Evolutionary conservation across 1,284 basidiomycete species (phyloP), one percentile per base, ranked within the genome.

Genomic region (Tausonia pullulans): DNA sequence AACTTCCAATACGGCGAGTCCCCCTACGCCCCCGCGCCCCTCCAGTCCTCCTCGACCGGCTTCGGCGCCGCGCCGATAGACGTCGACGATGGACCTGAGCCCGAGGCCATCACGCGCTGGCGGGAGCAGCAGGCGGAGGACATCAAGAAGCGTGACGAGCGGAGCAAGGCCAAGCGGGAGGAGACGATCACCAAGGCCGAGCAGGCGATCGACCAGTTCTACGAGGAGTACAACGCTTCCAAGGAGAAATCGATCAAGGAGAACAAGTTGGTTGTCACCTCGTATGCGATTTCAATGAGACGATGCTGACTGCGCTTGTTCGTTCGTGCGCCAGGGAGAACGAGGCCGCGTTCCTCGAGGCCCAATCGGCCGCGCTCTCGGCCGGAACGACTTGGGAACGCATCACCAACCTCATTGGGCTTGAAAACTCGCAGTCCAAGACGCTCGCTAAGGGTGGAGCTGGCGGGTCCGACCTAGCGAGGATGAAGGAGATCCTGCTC

Each of bases 361-460:
- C 13, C 43, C 50, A 50, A 61, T 48, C 50, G 60, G 52, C 7
- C 40, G 60, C 50, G 52, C 44, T 13, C 60, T 14, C 13, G 48
- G 51, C 40, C 49, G 54, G 40, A 16, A 60, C 43, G 46, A 45
- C 44, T 51, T 13, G 58, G 39, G n/a, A 50, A 48, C 49, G 40
- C 43, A 40, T 51, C 53, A 27, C 87, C 73, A 87, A 87, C 58
- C 78, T 88, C 62, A 78, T 98, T 66, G 91, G 94, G 69, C 81
- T 98, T 54, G 85, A 97, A 76, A 97, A 98, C 77, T 96, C 92
- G 65, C 91, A 94, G 78, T 90, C 87, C 80, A 99, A 98, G 81
- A 98, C 94, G 0, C 83, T 93, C 71, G 87, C 93, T 27, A 84
- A 92, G 51, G 82, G 87, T 50, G 90, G 89, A 14, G 79, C 89